Evolutionary conservation across 305 asterid species (phyloP), one percentile per base, ranked within the genome.

Genomic region (Ilex paraguariensis): DNA sequence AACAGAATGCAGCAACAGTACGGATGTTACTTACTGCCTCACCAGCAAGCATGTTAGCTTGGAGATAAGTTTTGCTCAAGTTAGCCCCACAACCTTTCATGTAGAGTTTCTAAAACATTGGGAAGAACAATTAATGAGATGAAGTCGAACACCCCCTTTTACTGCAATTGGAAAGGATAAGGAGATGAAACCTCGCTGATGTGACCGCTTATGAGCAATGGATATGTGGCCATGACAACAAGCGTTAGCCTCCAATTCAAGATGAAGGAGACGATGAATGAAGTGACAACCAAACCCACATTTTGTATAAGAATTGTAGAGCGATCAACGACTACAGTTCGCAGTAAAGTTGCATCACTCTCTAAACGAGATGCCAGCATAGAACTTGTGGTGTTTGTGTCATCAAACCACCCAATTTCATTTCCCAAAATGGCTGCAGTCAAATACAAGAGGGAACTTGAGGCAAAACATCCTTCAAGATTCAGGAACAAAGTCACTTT

Each of bases 1-100:
- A 67, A 67, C 99, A 88, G 71, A 94, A 94, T 7, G 97, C 97
- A 13, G 96, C 96, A 39, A 94, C 93, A 0, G 99, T 94, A 58
- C 99, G 75, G 52, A 94, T 94, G 74, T 94, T 93, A 75, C 99
- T 90, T 69, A 94, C 99, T 6, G 99, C 97, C 85, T 94, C 99
- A 58, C 96, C 99, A 15, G 99, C 99, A 32, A 90, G 87, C 96
- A 88, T 90, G 78, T 94, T 94, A 31, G 97, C 97, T 78, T 85
- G 90, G 50, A 94, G 95, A 70, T 94, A 94, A 7, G 96, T 95
- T 77, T 88, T 94, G 86, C 72, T 81, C 81, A 94, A 75, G 92
- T 94, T 87, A 13, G 82, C 82, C 3, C 99, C 97, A 74, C 84
- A 94, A 40, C 99, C 99, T 82, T 80, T 70, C 99, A 94, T 90